These are phyloP conservation scores for Sarcomyxa edulis DNA, from an alignment of 768 basidiomycete genomes.

Conservation along the genomic window DNA sequence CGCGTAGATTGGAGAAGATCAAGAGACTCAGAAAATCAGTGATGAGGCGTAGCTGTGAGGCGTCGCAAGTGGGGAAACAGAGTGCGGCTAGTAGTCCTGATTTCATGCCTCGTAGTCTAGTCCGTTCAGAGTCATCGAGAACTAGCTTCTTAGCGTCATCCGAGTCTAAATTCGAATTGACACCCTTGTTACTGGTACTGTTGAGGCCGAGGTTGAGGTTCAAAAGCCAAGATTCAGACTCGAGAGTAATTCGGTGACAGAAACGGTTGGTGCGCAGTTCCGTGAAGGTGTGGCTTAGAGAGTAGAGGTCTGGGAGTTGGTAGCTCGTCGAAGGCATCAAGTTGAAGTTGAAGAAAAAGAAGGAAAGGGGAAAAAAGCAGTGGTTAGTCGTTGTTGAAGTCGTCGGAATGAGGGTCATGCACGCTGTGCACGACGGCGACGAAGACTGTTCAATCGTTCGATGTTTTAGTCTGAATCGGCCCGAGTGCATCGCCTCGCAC, in stretches of 20 bases:
- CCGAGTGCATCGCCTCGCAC: too few relatives aligned
- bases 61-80: slow-evolving; percentile 55
- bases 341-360: too few relatives aligned
- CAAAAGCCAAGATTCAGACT: slow-evolving; percentile 12
- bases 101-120: slow-evolving; percentile 23
- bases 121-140: slow-evolving; percentile 22
- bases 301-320: slow-evolving; percentile 15
- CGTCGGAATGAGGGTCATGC: too few relatives aligned
- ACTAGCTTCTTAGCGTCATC: slow-evolving; percentile 5
- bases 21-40: slow-evolving; percentile 45
- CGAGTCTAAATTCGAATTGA: too few relatives aligned
- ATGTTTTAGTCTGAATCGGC: too few relatives aligned
- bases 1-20: slow-evolving; percentile 27
- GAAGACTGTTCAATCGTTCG: too few relatives aligned
- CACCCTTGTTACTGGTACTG: too few relatives aligned
- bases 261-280: slow-evolving; percentile 13
- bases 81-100: slow-evolving; percentile 51
- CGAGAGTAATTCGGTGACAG: slow-evolving; percentile 11
- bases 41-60: slow-evolving; percentile 46
- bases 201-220: not conserved
- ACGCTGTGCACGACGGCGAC: too few relatives aligned
- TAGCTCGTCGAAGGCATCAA: too few relatives aligned
- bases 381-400: too few relatives aligned
- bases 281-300: slow-evolving; percentile 9
- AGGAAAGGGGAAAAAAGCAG: too few relatives aligned